phyloP scores from a whole-genome alignment of 1,139 yeast genomes.

The Ogataea hybrid region DNA sequence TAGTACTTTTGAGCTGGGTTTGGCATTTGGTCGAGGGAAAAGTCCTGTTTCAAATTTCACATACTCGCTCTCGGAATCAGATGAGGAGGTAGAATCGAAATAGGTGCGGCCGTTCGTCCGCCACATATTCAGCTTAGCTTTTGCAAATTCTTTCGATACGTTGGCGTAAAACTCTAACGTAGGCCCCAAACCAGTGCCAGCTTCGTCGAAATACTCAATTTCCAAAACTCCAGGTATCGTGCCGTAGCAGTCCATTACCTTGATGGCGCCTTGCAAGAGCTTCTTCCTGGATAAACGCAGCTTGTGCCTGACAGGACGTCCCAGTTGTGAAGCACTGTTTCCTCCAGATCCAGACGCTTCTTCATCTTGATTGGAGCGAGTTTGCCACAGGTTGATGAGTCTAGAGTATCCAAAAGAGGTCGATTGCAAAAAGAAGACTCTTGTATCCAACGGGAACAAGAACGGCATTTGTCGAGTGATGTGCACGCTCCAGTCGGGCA shows the following conservation, averaged over 20 bases:
- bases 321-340: conserved; percentile 47
- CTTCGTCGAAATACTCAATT: conserved; percentile 87
- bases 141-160: conserved; percentile 73
- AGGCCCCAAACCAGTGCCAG: conserved; percentile 96
- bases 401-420: conserved; percentile 93
- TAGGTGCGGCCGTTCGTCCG: conserved; percentile 39
- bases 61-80: conserved; percentile 28
- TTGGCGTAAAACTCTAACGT: conserved; percentile 88
- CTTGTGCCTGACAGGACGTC: conserved; percentile 79
- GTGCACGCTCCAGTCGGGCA: conserved; percentile 84
- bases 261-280: conserved; percentile 74
- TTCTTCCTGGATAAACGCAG: conserved; percentile 72
- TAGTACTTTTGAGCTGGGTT: conserved; percentile 39
- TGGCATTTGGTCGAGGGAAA: conserved; percentile 68
- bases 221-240: conserved; percentile 79
- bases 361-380: conserved; percentile 45
- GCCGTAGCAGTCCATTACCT: conserved; percentile 76
- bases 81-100: neutral
- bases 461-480: conserved; percentile 76
- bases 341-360: conserved; percentile 26
- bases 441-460: conserved; percentile 78
- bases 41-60: conserved; percentile 51
- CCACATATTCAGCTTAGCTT: conserved; percentile 66
- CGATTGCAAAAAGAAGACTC: conserved; percentile 76
- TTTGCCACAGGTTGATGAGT: conserved; percentile 76